Evolutionary conservation across 805 yeast genomes (phyloP).

Genomic region (Scheffersomyces amazonensis): DNA sequence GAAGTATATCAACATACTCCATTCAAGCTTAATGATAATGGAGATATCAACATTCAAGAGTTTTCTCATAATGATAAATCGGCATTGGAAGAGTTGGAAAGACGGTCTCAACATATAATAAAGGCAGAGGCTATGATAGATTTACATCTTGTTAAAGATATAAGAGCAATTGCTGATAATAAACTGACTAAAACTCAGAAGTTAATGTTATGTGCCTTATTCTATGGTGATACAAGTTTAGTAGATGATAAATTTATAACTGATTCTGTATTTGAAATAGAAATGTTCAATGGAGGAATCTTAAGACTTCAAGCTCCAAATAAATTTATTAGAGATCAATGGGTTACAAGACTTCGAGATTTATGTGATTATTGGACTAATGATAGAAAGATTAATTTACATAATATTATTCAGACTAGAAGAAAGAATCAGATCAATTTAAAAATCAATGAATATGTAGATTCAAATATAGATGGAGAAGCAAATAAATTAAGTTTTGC

Average conservation of each 20-base stretch:
- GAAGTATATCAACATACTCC: slow-evolving; percentile 48
- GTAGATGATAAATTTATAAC: slow-evolving; percentile 25
- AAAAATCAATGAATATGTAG: slow-evolving; percentile 53
- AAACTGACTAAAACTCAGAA: slow-evolving; percentile 21
- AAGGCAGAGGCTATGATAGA: slow-evolving; percentile 64
- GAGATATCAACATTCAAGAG: slow-evolving; percentile 47
- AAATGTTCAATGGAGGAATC: slow-evolving; percentile 41
- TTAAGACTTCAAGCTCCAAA: slow-evolving; percentile 58
- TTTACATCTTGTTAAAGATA: slow-evolving; percentile 44
- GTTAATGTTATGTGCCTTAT: slow-evolving; percentile 22
- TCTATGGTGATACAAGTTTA: slow-evolving; percentile 24
- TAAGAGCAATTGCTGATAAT: slow-evolving; percentile 29
- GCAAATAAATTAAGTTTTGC: slow-evolving; percentile 49
- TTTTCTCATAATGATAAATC: slow-evolving; percentile 49
- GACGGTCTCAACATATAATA: slow-evolving; percentile 54
- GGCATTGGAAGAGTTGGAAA: slow-evolving; percentile 64
- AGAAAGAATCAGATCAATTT: slow-evolving; percentile 44
- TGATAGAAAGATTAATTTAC: slow-evolving; percentile 40
- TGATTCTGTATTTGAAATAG: slow-evolving; percentile 54
- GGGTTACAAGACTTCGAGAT: slow-evolving; percentile 55
- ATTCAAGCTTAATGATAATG: slow-evolving; percentile 46
- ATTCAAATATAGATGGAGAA: slow-evolving; percentile 48
- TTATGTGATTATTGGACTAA: slow-evolving; percentile 59
- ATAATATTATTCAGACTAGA: slow-evolving; percentile 33
- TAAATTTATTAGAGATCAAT: slow-evolving; percentile 49